Conservation (phyloP, 805 yeast species). For the Barnettozyma botsteinii region DNA sequence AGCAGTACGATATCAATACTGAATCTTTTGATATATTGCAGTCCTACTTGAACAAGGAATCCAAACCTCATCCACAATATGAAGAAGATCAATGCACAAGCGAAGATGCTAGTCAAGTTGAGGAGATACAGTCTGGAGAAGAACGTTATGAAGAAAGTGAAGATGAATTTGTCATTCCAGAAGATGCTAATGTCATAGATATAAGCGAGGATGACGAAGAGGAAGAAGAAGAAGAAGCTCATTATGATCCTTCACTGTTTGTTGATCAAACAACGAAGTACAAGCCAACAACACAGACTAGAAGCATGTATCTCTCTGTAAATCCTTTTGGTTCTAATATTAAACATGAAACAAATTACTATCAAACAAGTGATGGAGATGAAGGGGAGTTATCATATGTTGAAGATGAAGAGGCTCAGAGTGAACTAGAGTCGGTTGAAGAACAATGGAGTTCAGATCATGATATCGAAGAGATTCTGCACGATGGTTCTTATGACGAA, state of each 20-base stretch:
- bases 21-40: conserved; percentile 23
- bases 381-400: background rate
- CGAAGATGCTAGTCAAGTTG: background rate
- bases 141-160: conserved; percentile 9
- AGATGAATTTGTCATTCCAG: conserved; percentile 13
- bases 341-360: background rate
- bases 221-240: conserved; percentile 5
- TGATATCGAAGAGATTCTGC: background rate
- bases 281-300: conserved; percentile 10
- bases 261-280: conserved; percentile 7
- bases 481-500: too few relatives aligned
- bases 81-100: background rate
- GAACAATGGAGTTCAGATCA: background rate
- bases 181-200: conserved; percentile 7
- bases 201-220: conserved; percentile 9
- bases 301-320: conserved; percentile 7
- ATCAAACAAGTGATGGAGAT: background rate
- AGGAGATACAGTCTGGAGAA: background rate
- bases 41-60: conserved; percentile 11
- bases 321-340: conserved; percentile 1
- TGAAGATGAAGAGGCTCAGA: background rate
- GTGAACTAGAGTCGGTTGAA: too few relatives aligned
- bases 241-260: conserved; percentile 13
- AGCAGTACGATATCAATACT: conserved; percentile 18
- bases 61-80: background rate